Evolutionary conservation across 164 flowering plant genomes (phyloP).

Genomic region (Cinnamomum micranthum): DNA sequence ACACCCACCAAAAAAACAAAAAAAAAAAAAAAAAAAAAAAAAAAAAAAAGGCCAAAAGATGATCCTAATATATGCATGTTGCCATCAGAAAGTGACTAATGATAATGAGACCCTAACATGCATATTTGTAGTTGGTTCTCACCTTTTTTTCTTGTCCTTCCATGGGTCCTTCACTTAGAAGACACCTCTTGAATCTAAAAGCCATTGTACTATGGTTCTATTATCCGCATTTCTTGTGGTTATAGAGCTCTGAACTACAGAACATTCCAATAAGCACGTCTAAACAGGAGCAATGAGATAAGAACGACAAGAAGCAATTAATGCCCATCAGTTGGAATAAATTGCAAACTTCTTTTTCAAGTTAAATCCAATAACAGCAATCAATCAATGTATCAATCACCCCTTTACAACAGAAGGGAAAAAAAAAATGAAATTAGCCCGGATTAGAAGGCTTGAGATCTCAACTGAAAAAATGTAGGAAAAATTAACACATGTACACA

Average conservation of each 20-base stretch:
- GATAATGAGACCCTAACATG: too few species aligned
- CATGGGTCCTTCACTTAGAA: not conserved
- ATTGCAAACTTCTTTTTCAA: not conserved
- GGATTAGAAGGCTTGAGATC: slow-evolving; percentile 32
- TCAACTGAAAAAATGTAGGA: slow-evolving; percentile 24
- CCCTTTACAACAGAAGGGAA: slow-evolving; percentile 52
- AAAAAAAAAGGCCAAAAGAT: too few species aligned
- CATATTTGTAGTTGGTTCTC: too few species aligned
- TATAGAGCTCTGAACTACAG: not conserved
- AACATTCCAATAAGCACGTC: not conserved
- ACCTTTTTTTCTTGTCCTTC: not conserved
- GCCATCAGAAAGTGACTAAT: too few species aligned
- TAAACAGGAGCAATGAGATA: not conserved
- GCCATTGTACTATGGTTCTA: not conserved
- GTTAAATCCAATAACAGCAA: slow-evolving; percentile 14
- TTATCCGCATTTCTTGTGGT: not conserved
- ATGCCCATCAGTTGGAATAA: not conserved
- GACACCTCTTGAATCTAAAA: not conserved
- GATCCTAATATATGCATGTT: too few species aligned
- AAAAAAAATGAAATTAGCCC: slow-evolving; percentile 36
- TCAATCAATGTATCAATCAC: slow-evolving; percentile 63
- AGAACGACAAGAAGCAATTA: not conserved
- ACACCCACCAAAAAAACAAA: too few species aligned
- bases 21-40: too few species aligned
- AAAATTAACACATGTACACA: slow-evolving; percentile 51